Percentiles rank a stretch among this genome's conserved stretches.
These are phyloP conservation scores for Gamsiella multidivaricata DNA, from an alignment of 192 early-diverging fungal species.

Conservation along the genomic window DNA sequence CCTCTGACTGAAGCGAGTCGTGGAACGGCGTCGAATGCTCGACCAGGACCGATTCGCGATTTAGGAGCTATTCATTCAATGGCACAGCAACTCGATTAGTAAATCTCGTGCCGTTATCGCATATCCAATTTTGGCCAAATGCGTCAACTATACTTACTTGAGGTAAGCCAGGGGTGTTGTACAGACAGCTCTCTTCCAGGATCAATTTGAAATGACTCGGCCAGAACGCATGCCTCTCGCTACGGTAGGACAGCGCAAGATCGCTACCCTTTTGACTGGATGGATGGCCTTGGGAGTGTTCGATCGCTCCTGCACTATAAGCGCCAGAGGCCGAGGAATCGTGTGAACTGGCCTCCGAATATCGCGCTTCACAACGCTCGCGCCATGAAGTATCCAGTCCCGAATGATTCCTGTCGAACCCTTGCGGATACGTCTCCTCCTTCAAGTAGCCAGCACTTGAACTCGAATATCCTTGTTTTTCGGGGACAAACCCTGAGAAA, in stretches of 20 bases:
- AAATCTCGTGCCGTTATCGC: neutral
- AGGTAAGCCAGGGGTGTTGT: neutral
- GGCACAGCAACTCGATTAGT: neutral
- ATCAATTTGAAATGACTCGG: constrained; percentile 31
- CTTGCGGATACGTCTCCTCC: constrained; percentile 1
- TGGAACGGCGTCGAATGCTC: constrained; percentile 18
- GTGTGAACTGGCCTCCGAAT: neutral
- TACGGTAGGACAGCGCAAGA: constrained; percentile 15
- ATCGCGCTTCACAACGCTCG: neutral
- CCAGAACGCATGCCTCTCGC: constrained; percentile 29
- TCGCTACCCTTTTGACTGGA: constrained; percentile 1
- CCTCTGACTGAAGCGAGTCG: constrained; percentile 17
- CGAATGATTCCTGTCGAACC: neutral
- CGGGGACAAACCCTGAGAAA: neutral
- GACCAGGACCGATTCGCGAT: constrained; percentile 16
- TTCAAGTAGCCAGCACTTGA: constrained; percentile 7
- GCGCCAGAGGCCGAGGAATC: neutral
- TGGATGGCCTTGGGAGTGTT: neutral
- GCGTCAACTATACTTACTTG: neutral
- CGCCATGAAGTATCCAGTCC: neutral
- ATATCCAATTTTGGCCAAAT: too few relatives aligned
- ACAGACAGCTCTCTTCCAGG: constrained; percentile 11
- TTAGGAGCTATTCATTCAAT: neutral
- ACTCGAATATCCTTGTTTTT: neutral
- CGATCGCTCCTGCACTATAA: neutral